Evolutionary conservation across 2,329 filamentous ascomycete species (phyloP).

Genomic region (Botrytis cinerea): DNA sequence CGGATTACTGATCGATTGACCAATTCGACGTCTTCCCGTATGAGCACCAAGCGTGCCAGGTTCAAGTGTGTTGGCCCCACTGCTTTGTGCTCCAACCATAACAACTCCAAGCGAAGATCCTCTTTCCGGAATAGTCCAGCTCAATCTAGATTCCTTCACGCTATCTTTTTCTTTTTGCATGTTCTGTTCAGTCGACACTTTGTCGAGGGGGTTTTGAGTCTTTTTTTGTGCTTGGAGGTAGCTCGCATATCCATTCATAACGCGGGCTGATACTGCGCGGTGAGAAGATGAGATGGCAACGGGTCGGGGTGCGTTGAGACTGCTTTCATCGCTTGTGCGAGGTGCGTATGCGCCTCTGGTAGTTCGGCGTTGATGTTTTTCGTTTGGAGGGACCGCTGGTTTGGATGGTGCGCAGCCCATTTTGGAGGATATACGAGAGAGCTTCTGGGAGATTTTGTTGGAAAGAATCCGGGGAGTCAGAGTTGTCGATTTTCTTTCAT

Average conservation of each 20-base stretch:
- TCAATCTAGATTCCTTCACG: background rate
- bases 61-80: background rate
- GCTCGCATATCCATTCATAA: background rate
- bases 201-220: rapidly evolving
- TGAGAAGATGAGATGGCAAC: background rate
- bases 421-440: background rate
- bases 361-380: too few relatives aligned
- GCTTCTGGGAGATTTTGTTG: background rate
- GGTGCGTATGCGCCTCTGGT: background rate
- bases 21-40: background rate
- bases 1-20: background rate
- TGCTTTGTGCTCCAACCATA: background rate
- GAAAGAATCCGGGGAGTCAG: too few relatives aligned
- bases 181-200: background rate
- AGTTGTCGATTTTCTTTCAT: background rate
- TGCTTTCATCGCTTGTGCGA: background rate
- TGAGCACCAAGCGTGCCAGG: rapidly evolving
- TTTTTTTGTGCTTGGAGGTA: background rate
- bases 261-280: background rate
- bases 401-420: conserved; percentile 1
- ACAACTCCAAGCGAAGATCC: background rate
- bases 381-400: background rate
- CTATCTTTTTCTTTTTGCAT: background rate
- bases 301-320: background rate
- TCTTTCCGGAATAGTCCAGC: background rate